Base-by-base conservation (phyloP, 164 flowering plant species). In the Santalum album region DNA sequence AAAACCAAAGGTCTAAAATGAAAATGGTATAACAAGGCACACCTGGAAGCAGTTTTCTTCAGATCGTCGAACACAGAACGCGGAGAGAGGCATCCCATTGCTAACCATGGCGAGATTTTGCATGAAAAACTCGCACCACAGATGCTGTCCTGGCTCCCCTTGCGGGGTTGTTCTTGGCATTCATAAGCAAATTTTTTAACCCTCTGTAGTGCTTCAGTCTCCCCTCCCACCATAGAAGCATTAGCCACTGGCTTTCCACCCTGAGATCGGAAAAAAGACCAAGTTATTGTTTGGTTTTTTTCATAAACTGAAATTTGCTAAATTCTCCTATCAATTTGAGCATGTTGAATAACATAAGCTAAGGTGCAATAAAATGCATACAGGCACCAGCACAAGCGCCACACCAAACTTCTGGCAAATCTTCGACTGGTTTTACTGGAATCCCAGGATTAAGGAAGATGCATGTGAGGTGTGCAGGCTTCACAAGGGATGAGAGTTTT, bases 41-140 rank as follows among this genome's bases (percentile, higher is more conserved):
- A 86, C 96, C 90, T 81, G 20, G 71, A 53, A 49, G 78, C 72
- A 47, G 87, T 68, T 64, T 86, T 84, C 75, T 84, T 89, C 25
- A 92, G 69, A 65, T 84, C 98, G 29, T 92, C 95, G 67, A 84
- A 89, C 83, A 92, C 73, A 60, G 70, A 65, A 12, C 98, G 88
- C 15, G 98, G 98, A 58, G 98, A 92, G 52, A 92, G 73, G 68
- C 98, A 86, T 17, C 98, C 96, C 82, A 78, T 80, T 25, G 96
- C 69, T 17, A 92, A 69, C 98, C 98, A 92, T 53, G 96, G 96
- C 9, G 96, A 86, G 45, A 89, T 89, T 75, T 86, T 86, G 79
- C 89, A 84, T 3, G 96, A 89, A 62, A 92, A 88, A 65, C 83
- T 92, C 2, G 98, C 96, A 62, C 96, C 98, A 67, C 80, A 84